Evolutionary conservation across 1,284 basidiomycete species (phyloP).

Genomic region (Microbotryum violaceum): DNA sequence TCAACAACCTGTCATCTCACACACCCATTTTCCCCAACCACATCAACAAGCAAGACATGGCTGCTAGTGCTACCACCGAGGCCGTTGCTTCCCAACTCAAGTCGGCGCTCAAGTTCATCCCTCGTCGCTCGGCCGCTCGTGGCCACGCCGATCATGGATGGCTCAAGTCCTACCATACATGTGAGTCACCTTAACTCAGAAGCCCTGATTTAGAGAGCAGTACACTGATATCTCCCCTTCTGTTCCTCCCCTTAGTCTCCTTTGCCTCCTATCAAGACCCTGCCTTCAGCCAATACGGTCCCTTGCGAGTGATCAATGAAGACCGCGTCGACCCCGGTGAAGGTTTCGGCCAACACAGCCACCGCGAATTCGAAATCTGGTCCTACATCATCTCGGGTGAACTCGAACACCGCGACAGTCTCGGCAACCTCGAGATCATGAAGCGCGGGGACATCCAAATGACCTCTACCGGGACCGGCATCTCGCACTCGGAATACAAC

Average conservation of each 20-base stretch:
- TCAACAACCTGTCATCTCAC: too few species aligned
- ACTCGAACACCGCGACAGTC: slow-evolving; percentile 63
- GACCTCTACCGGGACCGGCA: slow-evolving; percentile 80
- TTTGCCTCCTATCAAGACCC: slow-evolving; percentile 21
- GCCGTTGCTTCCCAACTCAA: background rate
- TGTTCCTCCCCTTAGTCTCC: background rate
- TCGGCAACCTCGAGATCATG: slow-evolving; percentile 81
- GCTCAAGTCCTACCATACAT: slow-evolving; percentile 53
- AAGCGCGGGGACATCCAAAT: slow-evolving; percentile 82
- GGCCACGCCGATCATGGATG: slow-evolving; percentile 77
- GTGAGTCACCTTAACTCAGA: background rate
- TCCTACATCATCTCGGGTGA: slow-evolving; percentile 65
- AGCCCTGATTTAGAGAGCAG: background rate
- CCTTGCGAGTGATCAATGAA: slow-evolving; percentile 64
- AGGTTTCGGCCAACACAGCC: slow-evolving; percentile 79
- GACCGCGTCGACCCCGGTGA: slow-evolving; percentile 68
- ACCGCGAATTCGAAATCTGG: slow-evolving; percentile 75
- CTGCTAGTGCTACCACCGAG: too few species aligned
- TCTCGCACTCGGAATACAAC: slow-evolving; percentile 61
- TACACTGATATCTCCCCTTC: background rate
- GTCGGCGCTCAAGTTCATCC: slow-evolving; percentile 27
- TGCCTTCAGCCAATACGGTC: slow-evolving; percentile 38
- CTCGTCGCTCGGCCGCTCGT: slow-evolving; percentile 40
- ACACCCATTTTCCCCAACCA: too few species aligned
- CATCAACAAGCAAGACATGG: too few species aligned